These are phyloP conservation scores for Fibroporia radiculosa DNA, from an alignment of 768 basidiomycete species.

Conservation along the genomic window DNA sequence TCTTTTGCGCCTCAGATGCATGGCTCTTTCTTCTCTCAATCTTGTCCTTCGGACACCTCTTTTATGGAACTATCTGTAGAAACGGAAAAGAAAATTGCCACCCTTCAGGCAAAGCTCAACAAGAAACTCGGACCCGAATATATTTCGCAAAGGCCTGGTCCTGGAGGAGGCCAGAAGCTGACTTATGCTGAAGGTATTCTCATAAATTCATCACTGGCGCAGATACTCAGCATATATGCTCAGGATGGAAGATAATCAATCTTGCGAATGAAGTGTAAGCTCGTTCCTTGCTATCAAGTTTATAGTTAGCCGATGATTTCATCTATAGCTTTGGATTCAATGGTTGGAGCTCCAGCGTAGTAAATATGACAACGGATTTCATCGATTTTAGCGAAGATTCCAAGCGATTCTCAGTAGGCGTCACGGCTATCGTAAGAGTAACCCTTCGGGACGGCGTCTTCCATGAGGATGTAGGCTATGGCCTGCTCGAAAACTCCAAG, in stretches of 20 bases:
- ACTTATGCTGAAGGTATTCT: conserved; percentile 93
- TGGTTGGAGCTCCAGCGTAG: conserved; percentile 83
- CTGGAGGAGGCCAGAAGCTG: conserved; percentile 78
- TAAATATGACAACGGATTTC: conserved; percentile 71
- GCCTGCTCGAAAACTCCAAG: conserved; percentile 76
- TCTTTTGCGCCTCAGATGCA: conserved; percentile 58
- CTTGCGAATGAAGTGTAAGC: conserved; percentile 83
- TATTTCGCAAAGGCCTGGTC: conserved; percentile 83
- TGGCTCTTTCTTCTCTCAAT: conserved; percentile 32
- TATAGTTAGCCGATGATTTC: neutral
- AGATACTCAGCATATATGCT: neutral
- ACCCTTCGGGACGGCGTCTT: conserved; percentile 81
- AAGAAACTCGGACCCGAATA: conserved; percentile 93
- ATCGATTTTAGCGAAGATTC: conserved; percentile 68
- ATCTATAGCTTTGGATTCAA: conserved; percentile 77
- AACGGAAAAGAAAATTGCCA: conserved; percentile 57
- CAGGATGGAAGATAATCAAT: conserved; percentile 94
- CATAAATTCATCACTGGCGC: conserved; percentile 29
- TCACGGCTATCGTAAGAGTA: conserved; percentile 81
- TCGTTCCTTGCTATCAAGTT: neutral
- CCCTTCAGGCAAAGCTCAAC: conserved; percentile 74
- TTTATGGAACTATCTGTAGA: conserved; percentile 47
- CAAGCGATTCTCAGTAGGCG: conserved; percentile 59
- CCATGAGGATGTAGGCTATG: conserved; percentile 95
- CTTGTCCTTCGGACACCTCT: conserved; percentile 13